These are phyloP conservation scores for Ganoderma sinense DNA, from an alignment of 1,284 basidiomycete species.

Conservation along the genomic window DNA sequence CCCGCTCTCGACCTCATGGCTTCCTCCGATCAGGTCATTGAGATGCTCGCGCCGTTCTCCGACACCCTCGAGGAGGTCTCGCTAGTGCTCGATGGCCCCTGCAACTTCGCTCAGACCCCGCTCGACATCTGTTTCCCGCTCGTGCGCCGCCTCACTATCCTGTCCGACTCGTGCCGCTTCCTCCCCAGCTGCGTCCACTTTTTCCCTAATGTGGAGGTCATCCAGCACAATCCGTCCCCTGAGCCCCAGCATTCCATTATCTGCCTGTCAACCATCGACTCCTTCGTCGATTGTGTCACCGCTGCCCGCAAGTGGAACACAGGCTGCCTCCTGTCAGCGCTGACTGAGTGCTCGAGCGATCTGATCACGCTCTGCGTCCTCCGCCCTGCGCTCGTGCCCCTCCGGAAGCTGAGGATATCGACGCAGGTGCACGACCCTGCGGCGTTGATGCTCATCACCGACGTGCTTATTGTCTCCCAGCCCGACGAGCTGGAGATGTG, in stretches of 20 bases:
- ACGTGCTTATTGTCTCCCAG: neutral
- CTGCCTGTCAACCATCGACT: neutral
- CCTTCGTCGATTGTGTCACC: neutral
- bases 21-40: neutral
- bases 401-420: conserved; percentile 2
- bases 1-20: neutral
- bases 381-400: neutral
- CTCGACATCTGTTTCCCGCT: neutral
- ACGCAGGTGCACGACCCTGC: neutral
- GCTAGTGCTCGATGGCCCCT: neutral
- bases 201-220: neutral
- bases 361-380: neutral
- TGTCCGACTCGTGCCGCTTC: neutral
- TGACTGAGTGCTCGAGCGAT: conserved; percentile 6
- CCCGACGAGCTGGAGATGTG: neutral
- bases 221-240: neutral
- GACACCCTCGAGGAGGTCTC: neutral
- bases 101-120: neutral
- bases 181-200: neutral
- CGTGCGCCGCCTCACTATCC: neutral
- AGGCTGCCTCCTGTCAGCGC: neutral
- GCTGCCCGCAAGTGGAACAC: neutral
- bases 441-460: neutral
- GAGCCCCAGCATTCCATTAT: neutral
- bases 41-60: neutral